These are phyloP conservation scores for Fusarium humuli DNA, from an alignment of 2,329 filamentous ascomycete genomes.

Conservation along the genomic window DNA sequence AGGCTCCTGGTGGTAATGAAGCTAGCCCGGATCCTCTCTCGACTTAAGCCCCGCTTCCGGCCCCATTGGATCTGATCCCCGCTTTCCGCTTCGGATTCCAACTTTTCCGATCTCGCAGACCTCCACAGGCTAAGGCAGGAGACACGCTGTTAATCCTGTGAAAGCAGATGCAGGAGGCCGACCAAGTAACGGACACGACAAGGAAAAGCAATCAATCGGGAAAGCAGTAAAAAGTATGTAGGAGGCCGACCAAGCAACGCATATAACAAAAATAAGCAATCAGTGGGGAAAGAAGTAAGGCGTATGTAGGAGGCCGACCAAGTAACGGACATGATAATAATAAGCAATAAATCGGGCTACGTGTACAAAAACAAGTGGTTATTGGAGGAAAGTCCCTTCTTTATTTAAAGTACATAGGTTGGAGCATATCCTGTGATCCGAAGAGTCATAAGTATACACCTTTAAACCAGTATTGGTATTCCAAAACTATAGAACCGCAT, in stretches of 20 bases:
- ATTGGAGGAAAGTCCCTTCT: background rate
- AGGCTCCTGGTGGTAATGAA: too few species aligned
- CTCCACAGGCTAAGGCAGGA: too few species aligned
- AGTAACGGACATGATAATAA: background rate
- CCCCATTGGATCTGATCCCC: too few species aligned
- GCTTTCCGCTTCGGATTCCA: too few species aligned
- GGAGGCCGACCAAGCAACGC: background rate
- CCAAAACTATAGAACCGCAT: background rate
- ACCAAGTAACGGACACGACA: background rate
- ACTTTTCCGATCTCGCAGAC: too few species aligned
- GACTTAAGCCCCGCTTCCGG: too few species aligned
- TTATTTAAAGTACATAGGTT: background rate
- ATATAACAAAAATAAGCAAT: background rate
- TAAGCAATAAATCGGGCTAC: background rate
- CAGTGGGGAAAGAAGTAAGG: background rate
- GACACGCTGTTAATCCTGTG: background rate
- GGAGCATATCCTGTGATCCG: background rate
- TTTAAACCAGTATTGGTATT: background rate
- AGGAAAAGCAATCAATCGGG: background rate
- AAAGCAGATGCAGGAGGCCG: background rate
- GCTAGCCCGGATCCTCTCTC: too few species aligned
- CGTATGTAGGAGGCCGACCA: background rate
- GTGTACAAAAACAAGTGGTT: background rate
- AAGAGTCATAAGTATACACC: background rate
- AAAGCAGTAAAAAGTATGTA: background rate